Conservation (phyloP, 192 early-diverging fungal species). For the Entomortierella chlamydospora region DNA sequence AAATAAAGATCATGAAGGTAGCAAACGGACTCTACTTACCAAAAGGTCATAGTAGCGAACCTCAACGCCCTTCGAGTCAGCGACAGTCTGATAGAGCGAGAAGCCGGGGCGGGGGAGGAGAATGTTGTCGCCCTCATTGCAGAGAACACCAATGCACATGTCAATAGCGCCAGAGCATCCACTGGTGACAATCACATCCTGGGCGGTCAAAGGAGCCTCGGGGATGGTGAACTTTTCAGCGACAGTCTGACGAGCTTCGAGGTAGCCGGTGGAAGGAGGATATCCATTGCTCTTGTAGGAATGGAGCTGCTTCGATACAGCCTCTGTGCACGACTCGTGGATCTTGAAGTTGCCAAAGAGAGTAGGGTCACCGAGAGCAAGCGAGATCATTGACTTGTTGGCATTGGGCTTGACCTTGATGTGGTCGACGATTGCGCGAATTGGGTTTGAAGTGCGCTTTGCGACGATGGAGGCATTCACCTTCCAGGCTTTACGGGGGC, state of each 20-base stretch:
- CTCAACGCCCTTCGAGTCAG: slow-evolving; percentile 81
- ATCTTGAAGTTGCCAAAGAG: slow-evolving; percentile 93
- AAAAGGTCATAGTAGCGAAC: slow-evolving; percentile 84
- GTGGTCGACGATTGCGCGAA: slow-evolving; percentile 86
- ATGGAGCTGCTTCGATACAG: slow-evolving; percentile 74
- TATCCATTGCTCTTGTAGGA: slow-evolving; percentile 89
- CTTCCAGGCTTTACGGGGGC: slow-evolving; percentile 54
- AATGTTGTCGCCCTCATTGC: slow-evolving; percentile 87
- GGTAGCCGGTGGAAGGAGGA: slow-evolving; percentile 76
- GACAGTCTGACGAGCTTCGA: slow-evolving; percentile 76
- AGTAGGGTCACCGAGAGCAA: slow-evolving; percentile 86
- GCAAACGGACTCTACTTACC: slow-evolving; percentile 35
- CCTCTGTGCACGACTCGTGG: slow-evolving; percentile 72
- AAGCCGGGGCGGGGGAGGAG: slow-evolving; percentile 88
- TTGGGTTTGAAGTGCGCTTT: slow-evolving; percentile 86
- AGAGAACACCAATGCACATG: slow-evolving; percentile 78
- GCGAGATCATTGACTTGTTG: slow-evolving; percentile 71
- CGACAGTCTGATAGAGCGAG: slow-evolving; percentile 86
- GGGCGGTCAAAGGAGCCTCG: slow-evolving; percentile 75
- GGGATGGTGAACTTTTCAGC: slow-evolving; percentile 75
- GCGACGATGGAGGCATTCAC: slow-evolving; percentile 74
- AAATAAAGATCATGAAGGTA: not conserved
- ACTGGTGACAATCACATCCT: slow-evolving; percentile 85
- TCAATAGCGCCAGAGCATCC: slow-evolving; percentile 84
- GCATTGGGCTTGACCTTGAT: slow-evolving; percentile 73